Conservation (phyloP, 768 basidiomycete species). For the Hygrophoropsis aurantiaca region DNA sequence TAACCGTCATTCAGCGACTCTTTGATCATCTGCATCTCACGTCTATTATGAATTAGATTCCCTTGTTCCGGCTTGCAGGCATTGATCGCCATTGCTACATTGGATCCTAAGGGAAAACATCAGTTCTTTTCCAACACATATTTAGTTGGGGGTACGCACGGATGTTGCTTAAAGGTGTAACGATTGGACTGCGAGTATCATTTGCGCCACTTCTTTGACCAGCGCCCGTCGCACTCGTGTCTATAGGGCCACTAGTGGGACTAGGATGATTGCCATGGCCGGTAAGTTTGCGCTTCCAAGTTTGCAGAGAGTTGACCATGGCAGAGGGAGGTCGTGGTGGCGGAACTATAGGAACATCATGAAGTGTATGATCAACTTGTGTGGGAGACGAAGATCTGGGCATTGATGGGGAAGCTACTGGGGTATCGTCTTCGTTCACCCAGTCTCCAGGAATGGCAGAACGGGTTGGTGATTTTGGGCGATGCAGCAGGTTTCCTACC, state of each 20-base stretch:
- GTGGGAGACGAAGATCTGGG: background rate
- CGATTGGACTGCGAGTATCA: conserved; percentile 13
- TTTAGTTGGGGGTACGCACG: conserved; percentile 25
- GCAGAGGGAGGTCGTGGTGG: conserved; percentile 1
- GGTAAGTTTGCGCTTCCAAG: conserved; percentile 24
- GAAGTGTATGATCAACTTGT: conserved; percentile 1
- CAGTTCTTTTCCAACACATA: conserved; percentile 1
- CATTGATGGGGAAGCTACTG: conserved; percentile 12
- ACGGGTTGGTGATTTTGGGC: conserved; percentile 18
- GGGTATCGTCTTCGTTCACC: conserved; percentile 9
- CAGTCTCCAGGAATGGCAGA: conserved; percentile 21
- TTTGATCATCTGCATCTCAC: conserved; percentile 69
- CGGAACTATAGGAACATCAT: conserved; percentile 1
- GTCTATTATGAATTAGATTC: conserved; percentile 58
- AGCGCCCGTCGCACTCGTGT: too few species aligned
- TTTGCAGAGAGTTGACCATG: conserved; percentile 20
- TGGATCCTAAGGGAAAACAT: conserved; percentile 39
- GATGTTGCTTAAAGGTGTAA: conserved; percentile 45
- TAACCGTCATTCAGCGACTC: conserved; percentile 81
- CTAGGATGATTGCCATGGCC: background rate
- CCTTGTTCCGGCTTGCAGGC: conserved; percentile 72
- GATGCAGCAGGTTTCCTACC: conserved; percentile 6
- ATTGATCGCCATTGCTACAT: conserved; percentile 69
- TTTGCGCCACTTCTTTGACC: too few species aligned
- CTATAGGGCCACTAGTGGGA: too few species aligned